These are phyloP conservation scores for Globisporangium irregulare DNA, from an alignment of 352 stramenopile species.

Conservation along the genomic window DNA sequence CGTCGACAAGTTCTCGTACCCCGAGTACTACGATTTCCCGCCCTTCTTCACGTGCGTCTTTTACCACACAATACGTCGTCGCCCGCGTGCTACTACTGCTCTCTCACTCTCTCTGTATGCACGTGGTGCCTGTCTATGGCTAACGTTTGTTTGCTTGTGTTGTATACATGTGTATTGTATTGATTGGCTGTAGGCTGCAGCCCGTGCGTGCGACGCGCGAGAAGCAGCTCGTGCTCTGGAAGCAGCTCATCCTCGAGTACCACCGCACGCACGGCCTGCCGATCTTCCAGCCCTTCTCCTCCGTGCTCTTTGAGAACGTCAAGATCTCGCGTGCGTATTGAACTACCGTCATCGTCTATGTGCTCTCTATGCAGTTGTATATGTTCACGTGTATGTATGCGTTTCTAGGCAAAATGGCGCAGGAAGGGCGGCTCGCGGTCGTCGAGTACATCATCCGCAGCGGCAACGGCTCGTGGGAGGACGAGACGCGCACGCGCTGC, in stretches of 20 bases:
- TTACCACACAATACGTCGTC: too few species aligned
- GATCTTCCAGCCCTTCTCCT: conserved; percentile 66
- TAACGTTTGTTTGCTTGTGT: background rate
- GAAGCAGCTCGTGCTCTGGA: conserved; percentile 86
- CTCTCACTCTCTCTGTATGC: background rate
- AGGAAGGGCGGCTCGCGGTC: conserved; percentile 60
- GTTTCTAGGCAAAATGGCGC: conserved; percentile 59
- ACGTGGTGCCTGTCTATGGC: background rate
- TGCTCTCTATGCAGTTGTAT: background rate
- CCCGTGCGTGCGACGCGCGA: conserved; percentile 78
- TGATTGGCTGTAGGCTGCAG: conserved; percentile 41
- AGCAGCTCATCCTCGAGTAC: conserved; percentile 83
- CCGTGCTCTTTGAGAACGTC: conserved; percentile 75
- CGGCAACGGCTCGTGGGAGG: conserved; percentile 76
- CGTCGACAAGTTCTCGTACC: conserved; percentile 79
- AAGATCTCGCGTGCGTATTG: conserved; percentile 66
- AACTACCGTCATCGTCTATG: too few species aligned
- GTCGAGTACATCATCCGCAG: conserved; percentile 76
- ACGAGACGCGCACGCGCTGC: conserved; percentile 74
- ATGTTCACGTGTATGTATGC: background rate
- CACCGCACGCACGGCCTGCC: conserved; percentile 70
- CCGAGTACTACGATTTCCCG: conserved; percentile 86
- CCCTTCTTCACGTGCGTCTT: conserved; percentile 76
- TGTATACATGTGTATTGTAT: too few species aligned
- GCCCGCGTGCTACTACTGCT: too few species aligned